These are phyloP conservation scores for Tilletia horrida DNA, from an alignment of 1,284 basidiomycete genomes.

Conservation along the genomic window DNA sequence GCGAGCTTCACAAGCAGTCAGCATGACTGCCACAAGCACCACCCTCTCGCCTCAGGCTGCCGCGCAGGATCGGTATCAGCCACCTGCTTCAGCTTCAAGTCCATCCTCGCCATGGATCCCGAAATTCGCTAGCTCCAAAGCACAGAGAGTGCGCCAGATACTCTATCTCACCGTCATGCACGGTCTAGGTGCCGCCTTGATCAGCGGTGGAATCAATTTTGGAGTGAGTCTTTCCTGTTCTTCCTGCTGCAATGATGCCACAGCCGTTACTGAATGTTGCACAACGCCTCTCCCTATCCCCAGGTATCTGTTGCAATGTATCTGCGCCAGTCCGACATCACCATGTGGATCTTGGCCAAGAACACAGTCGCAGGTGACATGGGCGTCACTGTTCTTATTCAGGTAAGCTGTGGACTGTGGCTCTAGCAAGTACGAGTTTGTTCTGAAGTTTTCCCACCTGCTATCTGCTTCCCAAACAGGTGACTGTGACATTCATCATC, in stretches of 20 bases:
- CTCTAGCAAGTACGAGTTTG: not conserved
- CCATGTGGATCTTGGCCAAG: constrained; percentile 40
- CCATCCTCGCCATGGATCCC: not conserved
- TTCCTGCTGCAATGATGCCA: no score
- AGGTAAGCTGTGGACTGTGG: constrained; percentile 26
- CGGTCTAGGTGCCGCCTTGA: constrained; percentile 21
- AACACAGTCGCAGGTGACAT: constrained; percentile 51
- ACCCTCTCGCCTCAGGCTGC: no score
- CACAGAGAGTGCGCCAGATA: constrained; percentile 18
- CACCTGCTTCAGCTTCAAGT: not conserved
- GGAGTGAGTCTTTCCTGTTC: not conserved
- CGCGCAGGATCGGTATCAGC: no score
- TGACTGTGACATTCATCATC: constrained; percentile 45
- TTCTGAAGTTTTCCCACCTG: not conserved
- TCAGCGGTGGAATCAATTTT: constrained; percentile 46
- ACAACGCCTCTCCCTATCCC: no score
- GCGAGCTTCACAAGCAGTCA: no score
- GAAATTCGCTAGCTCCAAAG: not conserved
- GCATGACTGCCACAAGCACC: no score
- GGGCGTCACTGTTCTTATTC: constrained; percentile 51
- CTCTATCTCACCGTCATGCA: constrained; percentile 29
- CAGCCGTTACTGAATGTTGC: no score
- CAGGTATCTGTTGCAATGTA: constrained; percentile 30
- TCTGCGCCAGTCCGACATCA: constrained; percentile 18
- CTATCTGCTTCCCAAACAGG: not conserved